Base-by-base conservation (phyloP, 331 rosid species). In the Malus hybrid region DNA sequence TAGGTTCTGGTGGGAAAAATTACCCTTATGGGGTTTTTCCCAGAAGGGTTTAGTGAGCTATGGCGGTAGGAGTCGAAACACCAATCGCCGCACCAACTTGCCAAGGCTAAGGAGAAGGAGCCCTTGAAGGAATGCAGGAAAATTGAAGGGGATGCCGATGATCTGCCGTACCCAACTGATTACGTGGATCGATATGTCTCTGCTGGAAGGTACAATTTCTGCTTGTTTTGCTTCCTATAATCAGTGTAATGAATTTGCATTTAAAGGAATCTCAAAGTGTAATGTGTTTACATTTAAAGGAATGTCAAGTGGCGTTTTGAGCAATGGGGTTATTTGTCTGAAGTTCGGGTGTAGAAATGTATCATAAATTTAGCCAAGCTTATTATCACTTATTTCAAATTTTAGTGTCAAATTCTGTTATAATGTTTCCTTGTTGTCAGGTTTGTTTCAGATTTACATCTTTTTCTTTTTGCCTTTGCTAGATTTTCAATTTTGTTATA, bases 71-170 rank as follows among this genome's bases (percentile, higher is more conserved):
- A 55, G n/a, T 69, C 69, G 48, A 63, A 69, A 73, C 96, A 32
- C 33, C 33, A 32, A 32, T 32, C 33, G 33, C 33, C 33, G 1
- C 33, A 32, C 33, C 33, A 32, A 32, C 33, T 93, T 67, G 98
- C 98, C 13, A 93, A 91, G 86, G 98, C 96, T 31, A 93, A 85
- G 88, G 83, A 91, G 85, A 93, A 93, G 86, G 91, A 89, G 56
- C 92, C 97, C 1, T 82, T 91, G 77, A 93, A 93, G 71, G 97
- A 93, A 0, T 91, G 97, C 82, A 93, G 91, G 77, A 89, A 88
- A 6, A 52, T 93, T 22, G 90, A 91, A 78, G 97, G 98, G 5
- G 98, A 93, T 72, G 98, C 93, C 0, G 96, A 93, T 67, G 89
- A 91, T 76, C 93, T 91, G 36, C 96, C 97, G 7, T 91, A 89